Percentiles rank a stretch among this genome's conserved stretches.
phyloP scores from a whole-genome alignment of 129 eudicot genomes.

The Arctium lappa region DNA sequence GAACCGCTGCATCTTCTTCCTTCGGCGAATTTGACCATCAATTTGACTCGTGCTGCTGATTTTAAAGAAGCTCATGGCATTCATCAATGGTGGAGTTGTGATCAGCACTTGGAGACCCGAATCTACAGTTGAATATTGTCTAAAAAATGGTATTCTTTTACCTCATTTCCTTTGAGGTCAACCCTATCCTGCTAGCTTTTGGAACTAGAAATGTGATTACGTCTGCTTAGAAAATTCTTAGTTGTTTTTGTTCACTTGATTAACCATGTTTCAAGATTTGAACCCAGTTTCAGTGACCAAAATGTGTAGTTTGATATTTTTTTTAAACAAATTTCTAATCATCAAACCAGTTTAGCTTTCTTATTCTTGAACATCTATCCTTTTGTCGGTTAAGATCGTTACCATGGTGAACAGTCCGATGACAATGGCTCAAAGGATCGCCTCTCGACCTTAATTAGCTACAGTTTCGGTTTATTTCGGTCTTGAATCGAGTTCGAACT shows the following conservation, averaged over 20 bases:
- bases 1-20: constrained; percentile 88
- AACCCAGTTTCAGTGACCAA: background rate
- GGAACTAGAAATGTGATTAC: background rate
- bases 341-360: background rate
- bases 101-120: constrained; percentile 43
- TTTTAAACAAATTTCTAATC: background rate
- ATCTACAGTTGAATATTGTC: constrained; percentile 26
- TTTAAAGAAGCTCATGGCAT: constrained; percentile 85
- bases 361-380: background rate
- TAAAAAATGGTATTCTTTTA: background rate
- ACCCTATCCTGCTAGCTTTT: background rate
- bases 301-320: background rate
- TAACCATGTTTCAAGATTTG: constrained; percentile 3
- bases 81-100: constrained; percentile 90
- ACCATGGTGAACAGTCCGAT: background rate
- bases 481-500: background rate
- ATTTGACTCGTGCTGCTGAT: constrained; percentile 49
- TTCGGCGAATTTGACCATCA: constrained; percentile 56
- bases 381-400: background rate
- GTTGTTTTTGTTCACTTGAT: background rate
- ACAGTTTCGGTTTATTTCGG: background rate
- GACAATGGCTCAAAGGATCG: background rate
- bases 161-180: constrained; percentile 15
- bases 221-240: background rate
- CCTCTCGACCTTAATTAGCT: background rate